phyloP scores from a whole-genome alignment of 2,329 filamentous ascomycete genomes.

The Aureobasidium pullulans region DNA sequence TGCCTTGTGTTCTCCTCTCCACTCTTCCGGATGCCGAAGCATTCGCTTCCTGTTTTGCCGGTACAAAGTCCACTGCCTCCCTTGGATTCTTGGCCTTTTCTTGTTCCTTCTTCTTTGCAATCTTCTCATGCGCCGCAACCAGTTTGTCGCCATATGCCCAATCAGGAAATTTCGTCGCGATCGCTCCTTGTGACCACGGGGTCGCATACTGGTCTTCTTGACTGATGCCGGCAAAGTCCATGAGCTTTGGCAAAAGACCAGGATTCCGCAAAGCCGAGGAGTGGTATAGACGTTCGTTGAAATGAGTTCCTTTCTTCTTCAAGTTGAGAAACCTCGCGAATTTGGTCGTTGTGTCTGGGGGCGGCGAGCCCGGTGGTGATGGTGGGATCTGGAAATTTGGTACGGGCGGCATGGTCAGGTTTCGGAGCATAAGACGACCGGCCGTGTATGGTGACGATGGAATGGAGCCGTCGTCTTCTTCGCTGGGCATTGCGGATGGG shows the following conservation, averaged over 20 bases:
- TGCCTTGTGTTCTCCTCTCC: constrained; percentile 7
- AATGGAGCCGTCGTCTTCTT: constrained; percentile 4
- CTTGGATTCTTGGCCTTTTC: constrained; percentile 3
- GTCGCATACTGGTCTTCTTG: constrained; percentile 58
- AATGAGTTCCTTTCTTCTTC: constrained; percentile 71
- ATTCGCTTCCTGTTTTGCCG: background rate
- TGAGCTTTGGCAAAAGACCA: constrained; percentile 61
- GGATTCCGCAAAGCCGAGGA: constrained; percentile 65
- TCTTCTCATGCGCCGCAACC: constrained; percentile 10
- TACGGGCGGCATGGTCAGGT: constrained; percentile 64
- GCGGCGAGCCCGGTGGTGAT: constrained; percentile 55
- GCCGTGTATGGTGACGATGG: constrained; percentile 59
- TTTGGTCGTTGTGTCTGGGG: constrained; percentile 41
- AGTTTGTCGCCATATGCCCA: constrained; percentile 14
- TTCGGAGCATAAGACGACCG: constrained; percentile 56
- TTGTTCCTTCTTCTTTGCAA: constrained; percentile 12
- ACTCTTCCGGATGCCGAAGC: constrained; percentile 2
- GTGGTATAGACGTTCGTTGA: constrained; percentile 65
- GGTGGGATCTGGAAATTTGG: constrained; percentile 68
- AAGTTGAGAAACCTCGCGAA: constrained; percentile 67
- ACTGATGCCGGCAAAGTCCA: constrained; percentile 57
- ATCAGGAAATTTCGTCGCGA: constrained; percentile 18
- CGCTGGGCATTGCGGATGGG: background rate
- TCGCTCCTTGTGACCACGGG: constrained; percentile 35
- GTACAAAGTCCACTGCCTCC: constrained; percentile 9